phyloP scores from a whole-genome alignment of 2,329 filamentous ascomycete genomes.

The Sclerotinia nivalis region DNA sequence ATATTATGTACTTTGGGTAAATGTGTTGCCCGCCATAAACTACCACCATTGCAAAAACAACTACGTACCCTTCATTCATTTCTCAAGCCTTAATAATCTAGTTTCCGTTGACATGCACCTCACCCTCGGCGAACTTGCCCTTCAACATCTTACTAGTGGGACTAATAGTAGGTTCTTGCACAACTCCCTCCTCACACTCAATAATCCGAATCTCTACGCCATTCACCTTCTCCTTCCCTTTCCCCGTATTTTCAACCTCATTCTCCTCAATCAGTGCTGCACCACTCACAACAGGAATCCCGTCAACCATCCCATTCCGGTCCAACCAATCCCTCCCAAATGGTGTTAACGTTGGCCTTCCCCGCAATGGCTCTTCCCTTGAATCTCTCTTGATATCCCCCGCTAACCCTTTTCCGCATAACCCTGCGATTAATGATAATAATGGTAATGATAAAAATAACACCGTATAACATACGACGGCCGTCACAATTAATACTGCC shows the following conservation, averaged over 20 bases:
- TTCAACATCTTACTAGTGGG: background rate
- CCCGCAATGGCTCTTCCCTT: conserved; percentile 22
- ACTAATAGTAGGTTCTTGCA: background rate
- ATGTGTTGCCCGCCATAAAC: background rate
- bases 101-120: background rate
- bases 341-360: conserved; percentile 26
- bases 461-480: conserved; percentile 9
- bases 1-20: background rate
- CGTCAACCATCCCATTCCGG: conserved; percentile 11
- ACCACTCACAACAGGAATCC: background rate
- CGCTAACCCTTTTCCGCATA: conserved; percentile 30
- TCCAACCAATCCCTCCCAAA: conserved; percentile 27
- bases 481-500: conserved; percentile 21
- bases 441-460: conserved; percentile 28
- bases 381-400: conserved; percentile 27
- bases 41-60: background rate
- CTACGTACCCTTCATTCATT: background rate
- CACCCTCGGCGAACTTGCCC: background rate
- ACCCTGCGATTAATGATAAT: conserved; percentile 34
- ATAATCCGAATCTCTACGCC: background rate
- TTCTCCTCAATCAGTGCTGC: no score
- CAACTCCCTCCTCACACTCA: background rate
- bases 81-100: conserved; percentile 5
- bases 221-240: background rate
- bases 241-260: background rate